These are phyloP conservation scores for Paraleonurus japonicus DNA, from an alignment of 257 asterid species.

Conservation along the genomic window DNA sequence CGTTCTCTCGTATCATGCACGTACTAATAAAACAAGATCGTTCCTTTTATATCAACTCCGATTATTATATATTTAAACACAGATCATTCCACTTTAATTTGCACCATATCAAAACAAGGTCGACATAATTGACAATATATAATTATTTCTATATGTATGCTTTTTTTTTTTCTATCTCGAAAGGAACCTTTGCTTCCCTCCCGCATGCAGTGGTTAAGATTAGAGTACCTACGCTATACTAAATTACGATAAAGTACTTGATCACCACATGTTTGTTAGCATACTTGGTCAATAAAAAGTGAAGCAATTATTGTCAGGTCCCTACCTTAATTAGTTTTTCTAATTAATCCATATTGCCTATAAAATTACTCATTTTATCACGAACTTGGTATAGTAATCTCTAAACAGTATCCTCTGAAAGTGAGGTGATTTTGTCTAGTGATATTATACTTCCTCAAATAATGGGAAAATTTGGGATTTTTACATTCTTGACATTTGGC, in stretches of 20 bases:
- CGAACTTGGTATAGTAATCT: not conserved
- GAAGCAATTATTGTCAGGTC: not conserved
- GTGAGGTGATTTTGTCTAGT: too few species aligned
- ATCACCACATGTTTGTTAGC: constrained; percentile 26
- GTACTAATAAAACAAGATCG: too few species aligned
- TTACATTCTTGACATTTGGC: constrained; percentile 24
- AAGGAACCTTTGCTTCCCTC: not conserved
- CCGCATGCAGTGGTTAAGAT: not conserved
- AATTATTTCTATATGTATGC: too few species aligned
- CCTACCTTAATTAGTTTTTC: not conserved
- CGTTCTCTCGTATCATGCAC: too few species aligned
- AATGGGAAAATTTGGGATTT: constrained; percentile 24
- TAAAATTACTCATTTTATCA: constrained; percentile 20
- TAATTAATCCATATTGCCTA: constrained; percentile 16
- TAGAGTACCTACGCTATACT: not conserved
- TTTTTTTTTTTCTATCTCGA: too few species aligned
- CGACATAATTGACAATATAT: too few species aligned
- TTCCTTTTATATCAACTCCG: not conserved
- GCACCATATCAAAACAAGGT: not conserved
- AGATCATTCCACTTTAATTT: not conserved
- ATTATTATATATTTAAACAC: not conserved
- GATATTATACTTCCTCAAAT: not conserved
- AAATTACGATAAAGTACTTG: not conserved
- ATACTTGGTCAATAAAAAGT: not conserved
- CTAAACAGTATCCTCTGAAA: not conserved